Conservation (phyloP, 2,329 filamentous ascomycete genomes). For the Dothiorella sarmentorum region DNA sequence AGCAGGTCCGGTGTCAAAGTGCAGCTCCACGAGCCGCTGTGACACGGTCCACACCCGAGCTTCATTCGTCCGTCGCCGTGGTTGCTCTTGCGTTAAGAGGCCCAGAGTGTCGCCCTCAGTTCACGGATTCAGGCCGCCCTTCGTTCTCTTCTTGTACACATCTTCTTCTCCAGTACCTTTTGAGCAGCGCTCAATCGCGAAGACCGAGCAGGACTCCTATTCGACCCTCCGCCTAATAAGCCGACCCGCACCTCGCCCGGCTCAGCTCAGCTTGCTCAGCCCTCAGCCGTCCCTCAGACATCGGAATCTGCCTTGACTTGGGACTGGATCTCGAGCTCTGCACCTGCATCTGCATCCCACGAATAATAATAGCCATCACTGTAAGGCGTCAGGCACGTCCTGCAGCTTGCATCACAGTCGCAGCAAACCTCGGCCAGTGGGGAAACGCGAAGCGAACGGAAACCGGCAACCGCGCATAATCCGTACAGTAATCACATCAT, state of each 20-base stretch:
- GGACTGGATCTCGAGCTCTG: constrained; percentile 3
- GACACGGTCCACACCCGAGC: not conserved
- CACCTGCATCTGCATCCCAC: not conserved
- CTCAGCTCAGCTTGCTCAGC: too few relatives aligned
- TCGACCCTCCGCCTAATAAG: not conserved
- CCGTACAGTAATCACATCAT: not conserved
- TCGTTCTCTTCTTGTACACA: not conserved
- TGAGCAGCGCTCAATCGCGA: too few relatives aligned
- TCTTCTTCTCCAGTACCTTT: not conserved
- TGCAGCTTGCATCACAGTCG: not conserved
- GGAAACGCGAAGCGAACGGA: not conserved
- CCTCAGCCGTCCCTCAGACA: too few relatives aligned
- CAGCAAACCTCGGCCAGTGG: not conserved
- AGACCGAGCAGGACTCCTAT: constrained; percentile 6
- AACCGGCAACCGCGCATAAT: constrained; percentile 6
- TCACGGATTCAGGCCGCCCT: not conserved
- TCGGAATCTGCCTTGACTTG: not conserved
- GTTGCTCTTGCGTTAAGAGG: constrained; percentile 4
- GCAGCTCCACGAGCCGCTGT: not conserved
- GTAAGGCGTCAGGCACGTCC: constrained; percentile 12
- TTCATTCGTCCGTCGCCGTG: not conserved
- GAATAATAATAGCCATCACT: not conserved
- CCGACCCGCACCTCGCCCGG: not conserved
- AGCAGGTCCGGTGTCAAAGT: constrained; percentile 12
- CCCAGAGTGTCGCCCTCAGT: not conserved